Base-by-base conservation (phyloP, 345 rosid species). In the Citrus inodora region DNA sequence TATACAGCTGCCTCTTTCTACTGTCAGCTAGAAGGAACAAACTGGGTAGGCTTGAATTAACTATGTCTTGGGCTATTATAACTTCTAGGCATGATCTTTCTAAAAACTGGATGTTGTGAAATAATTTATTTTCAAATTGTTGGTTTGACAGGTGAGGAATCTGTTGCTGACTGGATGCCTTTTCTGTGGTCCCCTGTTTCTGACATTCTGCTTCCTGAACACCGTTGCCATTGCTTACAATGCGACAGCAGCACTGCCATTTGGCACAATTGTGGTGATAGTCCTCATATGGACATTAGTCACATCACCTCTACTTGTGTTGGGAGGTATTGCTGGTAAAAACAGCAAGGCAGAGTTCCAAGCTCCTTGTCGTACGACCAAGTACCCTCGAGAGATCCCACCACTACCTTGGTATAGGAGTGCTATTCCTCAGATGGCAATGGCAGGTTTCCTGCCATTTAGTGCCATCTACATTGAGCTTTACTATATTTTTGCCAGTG, bases 301-400 rank as follows among this genome's bases (percentile, higher is more conserved):
- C 60, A 94, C 98, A 30, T 86, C 97, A 4, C 97, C 98, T 2
- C 84, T 94, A 48, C 97, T 94, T 33, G 97, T 94, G 2, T 81
- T 94, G 84, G 98, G 98, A 84, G 98, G 98, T 37, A 94, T 94
- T 81, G 98, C 98, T 8, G 98, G 98, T 42, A 94, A 92, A 81
- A 94, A 94, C 75, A 94, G 97, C 86, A 91, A 88, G 85, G 87
- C 94, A 4, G 98, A 94, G 89, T 94, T 94, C 79, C 98, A 92
- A 83, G 98, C 98, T 69, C 98, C 98, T 25, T 85, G 88, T 79
- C 94, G 95, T 40, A 94, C 98, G 38, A 91, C 98, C 2, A 94
- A 94, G 79, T 94, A 92, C 71, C 98, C 95, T 4, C 78, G 97
- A 51, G 97, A 94, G 85, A 90, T 94, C 67, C 97, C 98, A 1